Evolutionary conservation across 2,329 filamentous ascomycete genomes (phyloP).

Genomic region (Cordyceps javanica): DNA sequence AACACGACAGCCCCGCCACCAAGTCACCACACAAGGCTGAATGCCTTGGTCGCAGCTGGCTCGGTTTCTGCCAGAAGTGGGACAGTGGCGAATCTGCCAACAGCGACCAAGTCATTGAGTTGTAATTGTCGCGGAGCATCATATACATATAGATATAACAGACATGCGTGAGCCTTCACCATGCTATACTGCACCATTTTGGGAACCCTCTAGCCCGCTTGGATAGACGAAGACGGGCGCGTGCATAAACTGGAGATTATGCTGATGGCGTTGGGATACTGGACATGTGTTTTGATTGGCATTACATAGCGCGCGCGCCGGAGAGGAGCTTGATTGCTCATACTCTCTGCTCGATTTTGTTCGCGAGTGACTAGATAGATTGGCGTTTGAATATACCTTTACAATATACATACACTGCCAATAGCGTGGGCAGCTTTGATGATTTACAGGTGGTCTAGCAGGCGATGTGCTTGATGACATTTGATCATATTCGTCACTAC

Average conservation of each 20-base stretch:
- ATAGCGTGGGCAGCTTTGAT: not conserved
- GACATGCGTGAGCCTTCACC: not conserved
- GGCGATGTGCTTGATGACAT: too few species aligned
- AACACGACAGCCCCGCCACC: constrained; percentile 1
- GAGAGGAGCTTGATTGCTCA: not conserved
- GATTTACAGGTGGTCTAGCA: too few species aligned
- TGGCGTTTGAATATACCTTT: not conserved
- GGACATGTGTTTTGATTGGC: constrained; percentile 1
- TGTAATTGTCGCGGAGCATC: not conserved
- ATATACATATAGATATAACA: constrained; percentile 6
- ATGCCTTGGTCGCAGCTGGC: constrained; percentile 34
- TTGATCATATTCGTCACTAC: too few species aligned
- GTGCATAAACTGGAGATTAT: not conserved
- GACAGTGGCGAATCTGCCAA: constrained; percentile 20
- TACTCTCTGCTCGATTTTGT: not conserved
- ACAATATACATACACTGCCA: not conserved
- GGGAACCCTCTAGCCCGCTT: not conserved
- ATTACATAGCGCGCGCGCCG: constrained; percentile 5
- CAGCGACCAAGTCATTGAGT: constrained; percentile 14
- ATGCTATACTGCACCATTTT: constrained; percentile 6
- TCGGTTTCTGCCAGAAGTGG: constrained; percentile 37
- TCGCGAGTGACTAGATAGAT: not conserved
- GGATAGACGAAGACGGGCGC: constrained; percentile 4
- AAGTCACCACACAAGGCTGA: constrained; percentile 14
- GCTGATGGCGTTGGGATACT: constrained; percentile 9